Conservation (phyloP, 768 basidiomycete genomes). For the Lyophyllum semitale region DNA sequence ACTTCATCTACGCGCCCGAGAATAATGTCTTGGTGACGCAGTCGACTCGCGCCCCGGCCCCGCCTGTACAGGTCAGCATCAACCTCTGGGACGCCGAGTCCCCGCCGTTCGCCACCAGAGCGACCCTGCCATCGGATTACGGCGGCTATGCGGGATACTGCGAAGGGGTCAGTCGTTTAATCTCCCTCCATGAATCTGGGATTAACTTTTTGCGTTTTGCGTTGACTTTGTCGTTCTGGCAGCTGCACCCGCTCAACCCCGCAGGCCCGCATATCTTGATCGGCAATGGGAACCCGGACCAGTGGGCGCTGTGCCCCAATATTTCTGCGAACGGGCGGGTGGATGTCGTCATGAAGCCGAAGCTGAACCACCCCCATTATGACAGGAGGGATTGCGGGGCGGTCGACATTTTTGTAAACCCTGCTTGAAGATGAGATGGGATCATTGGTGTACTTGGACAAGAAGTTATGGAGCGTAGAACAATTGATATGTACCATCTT, state of each 20-base stretch:
- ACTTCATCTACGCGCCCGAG: neutral
- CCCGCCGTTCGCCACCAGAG: neutral
- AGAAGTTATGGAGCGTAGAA: no score
- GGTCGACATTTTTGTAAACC: neutral
- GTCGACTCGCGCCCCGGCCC: neutral
- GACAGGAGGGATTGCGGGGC: slow-evolving; percentile 3
- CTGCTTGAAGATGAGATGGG: no score
- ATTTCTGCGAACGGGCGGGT: slow-evolving; percentile 6
- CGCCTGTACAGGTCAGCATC: neutral
- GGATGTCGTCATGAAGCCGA: slow-evolving; percentile 3
- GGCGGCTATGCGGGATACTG: slow-evolving; percentile 3
- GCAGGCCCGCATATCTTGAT: neutral
- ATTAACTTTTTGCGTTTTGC: no score
- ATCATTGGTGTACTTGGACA: no score
- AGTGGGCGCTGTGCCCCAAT: slow-evolving; percentile 6
- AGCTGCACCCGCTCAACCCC: neutral
- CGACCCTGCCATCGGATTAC: neutral
- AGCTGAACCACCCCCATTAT: slow-evolving; percentile 7
- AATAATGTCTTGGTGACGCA: neutral
- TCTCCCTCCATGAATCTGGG: neutral
- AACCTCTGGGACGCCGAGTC: neutral
- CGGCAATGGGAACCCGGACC: neutral
- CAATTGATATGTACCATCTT: no score
- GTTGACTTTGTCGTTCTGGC: no score
- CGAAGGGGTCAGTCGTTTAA: neutral